Conservation (phyloP, 345 rosid genomes). For the Citropsis articulata region DNA sequence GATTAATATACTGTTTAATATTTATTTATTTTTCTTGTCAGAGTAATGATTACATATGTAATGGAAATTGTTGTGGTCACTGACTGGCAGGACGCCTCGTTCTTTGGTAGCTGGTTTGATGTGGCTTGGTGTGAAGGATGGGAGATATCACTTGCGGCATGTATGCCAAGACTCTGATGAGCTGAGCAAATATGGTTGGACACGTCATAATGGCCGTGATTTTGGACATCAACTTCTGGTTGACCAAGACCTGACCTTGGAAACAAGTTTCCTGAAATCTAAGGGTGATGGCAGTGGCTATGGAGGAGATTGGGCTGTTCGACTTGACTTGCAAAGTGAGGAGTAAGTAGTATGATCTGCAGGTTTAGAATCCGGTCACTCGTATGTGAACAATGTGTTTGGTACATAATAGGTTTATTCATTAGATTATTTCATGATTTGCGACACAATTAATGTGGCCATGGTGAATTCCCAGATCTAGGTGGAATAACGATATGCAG, state of each 20-base stretch:
- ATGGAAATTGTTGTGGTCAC: slow-evolving; percentile 3
- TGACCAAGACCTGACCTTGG: slow-evolving; percentile 66
- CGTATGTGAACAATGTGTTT: neutral
- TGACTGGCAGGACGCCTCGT: slow-evolving; percentile 61
- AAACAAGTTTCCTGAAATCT: slow-evolving; percentile 78
- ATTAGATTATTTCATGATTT: neutral
- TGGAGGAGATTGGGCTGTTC: slow-evolving; percentile 97
- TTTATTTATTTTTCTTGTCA: neutral
- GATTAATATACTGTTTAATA: neutral
- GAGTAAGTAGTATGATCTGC: slow-evolving; percentile 36
- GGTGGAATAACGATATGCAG: slow-evolving; percentile 44
- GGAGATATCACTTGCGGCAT: slow-evolving; percentile 63
- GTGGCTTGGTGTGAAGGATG: slow-evolving; percentile 86
- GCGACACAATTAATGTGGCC: neutral
- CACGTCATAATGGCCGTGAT: slow-evolving; percentile 80
- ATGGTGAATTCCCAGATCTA: slow-evolving; percentile 29
- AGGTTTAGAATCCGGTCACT: slow-evolving; percentile 1
- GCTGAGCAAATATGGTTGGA: slow-evolving; percentile 79
- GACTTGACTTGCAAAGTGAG: slow-evolving; percentile 44
- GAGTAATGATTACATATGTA: too few species aligned
- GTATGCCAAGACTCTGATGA: slow-evolving; percentile 75
- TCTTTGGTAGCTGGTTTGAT: slow-evolving; percentile 85
- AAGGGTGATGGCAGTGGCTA: slow-evolving; percentile 68
- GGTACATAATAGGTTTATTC: neutral
- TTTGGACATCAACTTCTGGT: slow-evolving; percentile 71